Percentiles rank a stretch among this genome's conserved stretches.
Evolutionary conservation across 116 monocot genomes (phyloP).

Genomic region (Cymodocea nodosa): DNA sequence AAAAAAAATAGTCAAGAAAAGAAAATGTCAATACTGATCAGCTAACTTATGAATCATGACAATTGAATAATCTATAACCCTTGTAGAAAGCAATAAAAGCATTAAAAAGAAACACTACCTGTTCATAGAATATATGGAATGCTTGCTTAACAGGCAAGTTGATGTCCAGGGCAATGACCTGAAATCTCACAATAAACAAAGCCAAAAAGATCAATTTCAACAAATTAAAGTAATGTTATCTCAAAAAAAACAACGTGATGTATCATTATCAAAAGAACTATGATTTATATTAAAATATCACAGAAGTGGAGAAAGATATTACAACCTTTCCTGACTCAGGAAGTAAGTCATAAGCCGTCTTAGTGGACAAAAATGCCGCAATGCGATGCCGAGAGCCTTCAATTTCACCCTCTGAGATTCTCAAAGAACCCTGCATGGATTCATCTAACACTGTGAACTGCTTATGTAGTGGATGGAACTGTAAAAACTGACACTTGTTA

Average conservation of each 20-base stretch:
- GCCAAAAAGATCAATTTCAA: background rate
- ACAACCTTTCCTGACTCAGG: constrained; percentile 79
- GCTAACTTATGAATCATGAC: too few species aligned
- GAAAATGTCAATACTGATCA: too few species aligned
- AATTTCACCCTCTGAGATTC: constrained; percentile 41
- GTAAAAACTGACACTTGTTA: too few species aligned
- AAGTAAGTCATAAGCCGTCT: constrained; percentile 65
- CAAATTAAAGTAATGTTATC: too few species aligned
- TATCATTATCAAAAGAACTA: too few species aligned
- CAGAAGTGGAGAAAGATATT: background rate
- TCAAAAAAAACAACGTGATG: too few species aligned
- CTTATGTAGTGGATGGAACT: background rate
- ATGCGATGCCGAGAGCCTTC: constrained; percentile 45
- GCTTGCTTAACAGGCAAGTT: constrained; percentile 97
- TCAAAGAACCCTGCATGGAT: constrained; percentile 12
- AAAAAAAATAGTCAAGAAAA: too few species aligned
- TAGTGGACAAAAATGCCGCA: constrained; percentile 39
- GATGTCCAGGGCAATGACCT: constrained; percentile 91
- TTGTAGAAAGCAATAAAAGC: background rate
- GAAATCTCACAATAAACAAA: constrained; percentile 11
- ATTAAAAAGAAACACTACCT: constrained; percentile 26
- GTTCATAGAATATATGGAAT: constrained; percentile 95
- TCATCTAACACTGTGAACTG: constrained; percentile 32
- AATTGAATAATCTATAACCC: too few species aligned
- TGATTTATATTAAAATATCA: background rate